Conservation (phyloP, 129 eudicot species). For the Centrapalus pauciflorus region DNA sequence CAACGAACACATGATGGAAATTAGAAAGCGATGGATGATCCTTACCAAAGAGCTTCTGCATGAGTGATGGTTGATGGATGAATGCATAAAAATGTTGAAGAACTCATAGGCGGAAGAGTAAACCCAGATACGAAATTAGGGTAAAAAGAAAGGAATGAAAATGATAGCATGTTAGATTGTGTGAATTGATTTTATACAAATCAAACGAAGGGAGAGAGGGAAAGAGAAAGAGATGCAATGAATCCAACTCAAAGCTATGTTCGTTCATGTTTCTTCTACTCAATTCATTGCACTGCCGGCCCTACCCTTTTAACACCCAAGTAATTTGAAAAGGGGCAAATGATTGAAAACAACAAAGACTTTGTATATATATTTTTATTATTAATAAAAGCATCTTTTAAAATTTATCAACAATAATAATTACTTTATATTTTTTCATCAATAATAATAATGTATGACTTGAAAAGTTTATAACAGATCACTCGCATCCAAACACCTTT, state of each 20-base stretch:
- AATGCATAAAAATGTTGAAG: slow-evolving; percentile 39
- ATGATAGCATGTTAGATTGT: slow-evolving; percentile 8
- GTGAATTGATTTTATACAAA: slow-evolving; percentile 8
- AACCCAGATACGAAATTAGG: slow-evolving; percentile 63
- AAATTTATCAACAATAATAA: too few relatives aligned
- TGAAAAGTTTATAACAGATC: too few relatives aligned
- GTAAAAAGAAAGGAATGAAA: slow-evolving; percentile 48
- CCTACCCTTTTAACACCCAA: neutral
- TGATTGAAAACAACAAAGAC: too few relatives aligned
- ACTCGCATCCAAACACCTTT: too few relatives aligned
- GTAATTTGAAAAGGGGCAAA: neutral
- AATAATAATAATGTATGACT: too few relatives aligned
- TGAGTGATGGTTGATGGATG: slow-evolving; percentile 32
- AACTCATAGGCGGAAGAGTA: slow-evolving; percentile 11
- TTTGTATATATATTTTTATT: too few relatives aligned
- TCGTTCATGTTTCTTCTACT: slow-evolving; percentile 51
- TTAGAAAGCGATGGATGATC: neutral
- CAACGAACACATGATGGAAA: neutral
- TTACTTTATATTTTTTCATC: too few relatives aligned
- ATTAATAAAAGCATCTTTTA: too few relatives aligned
- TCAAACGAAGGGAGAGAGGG: slow-evolving; percentile 22
- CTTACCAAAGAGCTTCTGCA: slow-evolving; percentile 71
- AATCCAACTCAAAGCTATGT: slow-evolving; percentile 26
- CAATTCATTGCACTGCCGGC: slow-evolving; percentile 17
- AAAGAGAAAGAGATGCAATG: slow-evolving; percentile 44